phyloP scores from a whole-genome alignment of 2,329 filamentous ascomycete genomes.

The Trichoderma sp. region DNA sequence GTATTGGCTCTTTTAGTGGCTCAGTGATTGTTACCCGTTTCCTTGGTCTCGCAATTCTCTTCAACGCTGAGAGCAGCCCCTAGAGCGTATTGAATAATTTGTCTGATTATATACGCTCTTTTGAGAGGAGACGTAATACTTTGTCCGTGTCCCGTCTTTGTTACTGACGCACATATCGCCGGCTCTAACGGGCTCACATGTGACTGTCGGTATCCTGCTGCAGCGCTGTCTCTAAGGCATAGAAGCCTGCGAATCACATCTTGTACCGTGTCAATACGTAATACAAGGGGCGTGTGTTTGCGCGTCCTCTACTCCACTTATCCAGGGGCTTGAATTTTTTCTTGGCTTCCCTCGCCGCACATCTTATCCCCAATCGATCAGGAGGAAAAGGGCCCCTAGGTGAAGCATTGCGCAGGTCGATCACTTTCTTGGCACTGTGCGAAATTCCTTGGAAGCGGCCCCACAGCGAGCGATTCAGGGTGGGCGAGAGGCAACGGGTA shows the following conservation, averaged over 20 bases:
- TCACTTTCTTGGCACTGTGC: conserved; percentile 22
- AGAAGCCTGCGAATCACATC: background rate
- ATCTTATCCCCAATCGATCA: background rate
- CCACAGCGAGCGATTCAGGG: conserved; percentile 4
- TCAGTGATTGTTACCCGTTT: background rate
- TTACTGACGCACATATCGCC: background rate
- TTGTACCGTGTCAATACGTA: background rate
- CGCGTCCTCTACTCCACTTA: conserved; percentile 22
- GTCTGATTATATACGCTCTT: background rate
- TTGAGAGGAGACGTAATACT: background rate
- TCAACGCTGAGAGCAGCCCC: background rate
- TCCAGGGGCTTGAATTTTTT: conserved; percentile 26
- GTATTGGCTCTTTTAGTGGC: background rate
- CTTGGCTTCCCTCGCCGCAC: background rate
- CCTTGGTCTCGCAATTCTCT: background rate
- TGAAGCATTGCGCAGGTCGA: conserved; percentile 11
- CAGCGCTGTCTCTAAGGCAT: no score
- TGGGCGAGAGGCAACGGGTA: background rate
- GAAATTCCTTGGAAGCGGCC: background rate
- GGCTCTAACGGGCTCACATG: background rate
- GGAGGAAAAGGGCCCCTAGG: conserved; percentile 10
- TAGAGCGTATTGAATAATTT: background rate
- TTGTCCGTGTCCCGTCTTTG: background rate
- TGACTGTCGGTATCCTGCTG: background rate
- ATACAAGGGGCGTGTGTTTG: conserved; percentile 8